These are phyloP conservation scores for Fonsecaea pedrosoi DNA, from an alignment of 2,329 filamentous ascomycete species.

Conservation along the genomic window DNA sequence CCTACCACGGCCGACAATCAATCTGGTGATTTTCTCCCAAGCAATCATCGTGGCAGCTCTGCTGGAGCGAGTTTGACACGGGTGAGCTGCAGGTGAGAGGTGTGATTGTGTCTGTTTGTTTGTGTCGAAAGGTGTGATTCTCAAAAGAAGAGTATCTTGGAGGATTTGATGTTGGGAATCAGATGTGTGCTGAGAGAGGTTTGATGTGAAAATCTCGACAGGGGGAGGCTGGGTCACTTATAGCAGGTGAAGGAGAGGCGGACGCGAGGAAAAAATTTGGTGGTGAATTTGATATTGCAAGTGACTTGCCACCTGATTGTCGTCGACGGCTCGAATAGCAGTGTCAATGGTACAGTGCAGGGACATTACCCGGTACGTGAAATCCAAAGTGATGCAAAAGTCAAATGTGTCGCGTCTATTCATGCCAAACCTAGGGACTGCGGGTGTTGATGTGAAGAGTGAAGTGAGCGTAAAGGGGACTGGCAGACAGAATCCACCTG, in stretches of 20 bases:
- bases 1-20: slow-evolving; percentile 34
- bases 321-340: slow-evolving; percentile 39
- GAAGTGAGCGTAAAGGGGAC: slow-evolving; percentile 28
- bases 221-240: background rate
- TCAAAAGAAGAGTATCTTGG: background rate
- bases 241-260: background rate
- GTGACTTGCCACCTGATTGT: slow-evolving; percentile 36
- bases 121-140: background rate
- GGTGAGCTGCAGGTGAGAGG: background rate
- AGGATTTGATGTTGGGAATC: background rate
- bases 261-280: background rate
- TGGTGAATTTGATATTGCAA: background rate
- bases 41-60: slow-evolving; percentile 12
- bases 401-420: slow-evolving; percentile 33
- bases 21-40: slow-evolving; percentile 26
- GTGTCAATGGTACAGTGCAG: slow-evolving; percentile 39
- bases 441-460: slow-evolving; percentile 12
- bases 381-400: slow-evolving; percentile 35
- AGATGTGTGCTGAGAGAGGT: slow-evolving; percentile 1
- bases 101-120: background rate
- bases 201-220: background rate
- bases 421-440: slow-evolving; percentile 34
- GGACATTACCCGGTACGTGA: slow-evolving; percentile 36
- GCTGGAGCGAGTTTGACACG: slow-evolving; percentile 6
- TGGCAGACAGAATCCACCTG: slow-evolving; percentile 12